Evolutionary conservation across 768 basidiomycete species (phyloP).

Genomic region (Lepiota brunneoincarnata): DNA sequence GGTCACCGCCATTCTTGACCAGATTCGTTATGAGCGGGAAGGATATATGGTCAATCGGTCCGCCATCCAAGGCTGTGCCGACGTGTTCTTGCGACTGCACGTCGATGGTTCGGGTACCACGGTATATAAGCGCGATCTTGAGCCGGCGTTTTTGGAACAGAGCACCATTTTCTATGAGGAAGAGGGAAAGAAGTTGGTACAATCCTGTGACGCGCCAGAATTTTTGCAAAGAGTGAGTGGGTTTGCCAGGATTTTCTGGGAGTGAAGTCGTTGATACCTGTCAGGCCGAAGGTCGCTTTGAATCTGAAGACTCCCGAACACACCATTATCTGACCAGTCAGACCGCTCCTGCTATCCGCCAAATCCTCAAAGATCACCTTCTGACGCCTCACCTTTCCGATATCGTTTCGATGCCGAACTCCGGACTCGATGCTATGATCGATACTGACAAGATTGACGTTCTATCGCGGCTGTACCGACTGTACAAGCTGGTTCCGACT

Average conservation of each 20-base stretch:
- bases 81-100: constrained; percentile 73
- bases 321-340: constrained; percentile 82
- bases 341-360: constrained; percentile 64
- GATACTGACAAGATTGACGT: constrained; percentile 77
- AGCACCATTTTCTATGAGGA: constrained; percentile 76
- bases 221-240: constrained; percentile 74
- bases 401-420: constrained; percentile 75
- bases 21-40: constrained; percentile 89
- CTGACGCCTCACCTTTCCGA: constrained; percentile 73
- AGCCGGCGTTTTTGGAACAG: constrained; percentile 75
- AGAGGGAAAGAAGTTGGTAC: constrained; percentile 70
- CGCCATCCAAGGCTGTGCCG: constrained; percentile 84
- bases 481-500: constrained; percentile 64
- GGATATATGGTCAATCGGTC: constrained; percentile 91
- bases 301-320: constrained; percentile 79
- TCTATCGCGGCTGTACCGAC: constrained; percentile 72
- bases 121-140: constrained; percentile 82
- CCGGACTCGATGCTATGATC: constrained; percentile 86
- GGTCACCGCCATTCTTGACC: constrained; percentile 75
- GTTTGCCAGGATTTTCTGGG: neutral
- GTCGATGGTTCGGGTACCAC: constrained; percentile 47
- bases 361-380: constrained; percentile 76
- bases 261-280: constrained; percentile 14
- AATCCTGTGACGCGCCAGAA: constrained; percentile 75
- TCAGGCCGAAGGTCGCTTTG: constrained; percentile 79